These are phyloP conservation scores for Panus rudis DNA, from an alignment of 768 basidiomycete genomes.

Conservation along the genomic window DNA sequence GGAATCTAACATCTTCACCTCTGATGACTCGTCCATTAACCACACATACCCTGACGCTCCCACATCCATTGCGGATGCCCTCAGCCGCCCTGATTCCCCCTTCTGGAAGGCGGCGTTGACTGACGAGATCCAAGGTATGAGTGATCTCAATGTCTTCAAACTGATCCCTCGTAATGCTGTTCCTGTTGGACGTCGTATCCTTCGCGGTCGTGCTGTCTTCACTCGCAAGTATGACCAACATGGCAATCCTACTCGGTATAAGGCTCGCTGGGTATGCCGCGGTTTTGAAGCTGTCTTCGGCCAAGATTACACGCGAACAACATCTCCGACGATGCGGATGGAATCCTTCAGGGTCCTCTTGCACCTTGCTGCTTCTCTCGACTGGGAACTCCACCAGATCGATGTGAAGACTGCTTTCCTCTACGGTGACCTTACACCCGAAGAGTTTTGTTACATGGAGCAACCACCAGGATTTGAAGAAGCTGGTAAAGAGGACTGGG, in stretches of 20 bases:
- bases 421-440: slow-evolving; percentile 14
- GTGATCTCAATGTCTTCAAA: slow-evolving; percentile 1
- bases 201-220: slow-evolving; percentile 28
- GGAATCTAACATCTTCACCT: too few relatives aligned
- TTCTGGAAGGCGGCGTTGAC: slow-evolving; percentile 1
- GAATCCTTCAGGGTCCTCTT: slow-evolving; percentile 19
- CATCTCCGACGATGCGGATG: slow-evolving; percentile 15
- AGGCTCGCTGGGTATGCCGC: slow-evolving; percentile 31
- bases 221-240: slow-evolving; percentile 23
- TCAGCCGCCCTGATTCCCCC: slow-evolving; percentile 12
- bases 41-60: too few relatives aligned
- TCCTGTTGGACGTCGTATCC: slow-evolving; percentile 16
- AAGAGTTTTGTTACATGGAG: slow-evolving; percentile 13
- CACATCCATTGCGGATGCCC: neutral
- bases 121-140: neutral
- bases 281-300: slow-evolving; percentile 32
- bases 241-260: slow-evolving; percentile 24
- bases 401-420: slow-evolving; percentile 22
- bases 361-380: slow-evolving; percentile 27
- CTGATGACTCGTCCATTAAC: too few relatives aligned
- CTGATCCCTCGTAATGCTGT: slow-evolving; percentile 9
- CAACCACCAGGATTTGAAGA: slow-evolving; percentile 7
- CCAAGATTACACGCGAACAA: slow-evolving; percentile 26
- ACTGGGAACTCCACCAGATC: slow-evolving; percentile 29
- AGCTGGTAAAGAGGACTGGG: slow-evolving; percentile 5